Base-by-base conservation (phyloP, 208 protist genomes). In the Leishmania mexicana region DNA sequence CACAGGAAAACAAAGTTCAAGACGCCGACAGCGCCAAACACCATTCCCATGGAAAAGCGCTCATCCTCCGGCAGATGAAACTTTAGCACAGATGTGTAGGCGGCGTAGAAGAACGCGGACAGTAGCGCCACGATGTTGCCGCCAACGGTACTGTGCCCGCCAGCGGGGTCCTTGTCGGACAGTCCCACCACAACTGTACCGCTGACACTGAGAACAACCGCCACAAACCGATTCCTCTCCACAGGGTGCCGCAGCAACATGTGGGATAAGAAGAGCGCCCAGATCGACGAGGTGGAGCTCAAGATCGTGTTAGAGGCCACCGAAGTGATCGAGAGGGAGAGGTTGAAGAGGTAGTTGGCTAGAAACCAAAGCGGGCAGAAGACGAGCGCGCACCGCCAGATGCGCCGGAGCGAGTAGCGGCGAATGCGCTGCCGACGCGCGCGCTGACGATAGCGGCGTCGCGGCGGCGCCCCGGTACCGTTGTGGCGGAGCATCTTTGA, bases 281-380 rank as follows among this genome's bases (percentile, higher is more conserved):
- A 98, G 42, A 98, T 87, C 51, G 89, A 93, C 24, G 91, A 95
- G 42, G 94, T 98, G 38, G 92, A 90, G 81, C 92, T 97, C 31
- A 98, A 83, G 35, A 98, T 91, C 42, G 94, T 97, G 87, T 96
- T 97, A 49, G 95, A 98, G 42, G 94, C 88, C 1, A 98, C 93
- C 17, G 94, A 97, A 2, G 95, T 96, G 71, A 84, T 81, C 28
- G 94, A 93, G 31, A 98, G 93, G 13, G 92, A 97, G 38, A 93
- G 58, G 81, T 98, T 98, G 81, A 98, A 98, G 54, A 96, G 84
- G 80, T 93, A 97, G 84, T 98, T 98, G 31, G 95, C 95, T 21
- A 93, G 47, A 79, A 98, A 97, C 96, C 95, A 98, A 28, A 98
- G 82, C 1, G 94, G 93, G 77, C 94, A 97, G 81, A 98, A 98